These are phyloP conservation scores for Trichomonas gallinae DNA, from an alignment of 208 protist genomes.

Conservation along the genomic window DNA sequence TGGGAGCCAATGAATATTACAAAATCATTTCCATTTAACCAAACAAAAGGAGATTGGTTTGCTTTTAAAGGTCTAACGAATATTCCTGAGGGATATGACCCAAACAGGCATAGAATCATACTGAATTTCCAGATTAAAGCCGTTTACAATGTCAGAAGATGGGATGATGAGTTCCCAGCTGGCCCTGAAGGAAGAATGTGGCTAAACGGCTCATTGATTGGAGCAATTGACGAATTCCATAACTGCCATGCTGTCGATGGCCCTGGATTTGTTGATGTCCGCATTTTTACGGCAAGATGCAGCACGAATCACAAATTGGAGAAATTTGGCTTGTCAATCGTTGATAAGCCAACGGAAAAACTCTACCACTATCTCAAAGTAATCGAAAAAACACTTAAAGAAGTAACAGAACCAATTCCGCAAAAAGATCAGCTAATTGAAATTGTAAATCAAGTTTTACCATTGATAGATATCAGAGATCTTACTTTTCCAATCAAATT, in stretches of 20 bases:
- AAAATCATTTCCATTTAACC: neutral
- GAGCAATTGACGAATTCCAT: neutral
- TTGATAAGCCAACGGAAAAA: neutral
- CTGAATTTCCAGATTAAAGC: neutral
- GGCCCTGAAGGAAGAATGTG: neutral
- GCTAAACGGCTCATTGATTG: neutral
- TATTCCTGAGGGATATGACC: neutral
- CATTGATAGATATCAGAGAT: neutral
- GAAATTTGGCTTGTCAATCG: neutral
- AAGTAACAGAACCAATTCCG: neutral
- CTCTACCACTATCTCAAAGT: neutral
- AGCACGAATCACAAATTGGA: neutral
- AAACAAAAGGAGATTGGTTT: neutral
- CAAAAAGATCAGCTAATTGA: neutral
- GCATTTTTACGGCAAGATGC: neutral
- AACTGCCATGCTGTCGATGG: neutral
- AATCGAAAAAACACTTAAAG: neutral
- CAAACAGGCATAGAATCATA: neutral
- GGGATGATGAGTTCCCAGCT: neutral
- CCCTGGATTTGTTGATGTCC: neutral
- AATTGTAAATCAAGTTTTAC: neutral
- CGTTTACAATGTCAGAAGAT: neutral
- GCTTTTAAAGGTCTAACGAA: neutral
- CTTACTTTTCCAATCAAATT: neutral
- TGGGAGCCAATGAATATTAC: neutral